These are phyloP conservation scores for Geotrichum reessii DNA, from an alignment of 1,139 yeast species.

Conservation along the genomic window DNA sequence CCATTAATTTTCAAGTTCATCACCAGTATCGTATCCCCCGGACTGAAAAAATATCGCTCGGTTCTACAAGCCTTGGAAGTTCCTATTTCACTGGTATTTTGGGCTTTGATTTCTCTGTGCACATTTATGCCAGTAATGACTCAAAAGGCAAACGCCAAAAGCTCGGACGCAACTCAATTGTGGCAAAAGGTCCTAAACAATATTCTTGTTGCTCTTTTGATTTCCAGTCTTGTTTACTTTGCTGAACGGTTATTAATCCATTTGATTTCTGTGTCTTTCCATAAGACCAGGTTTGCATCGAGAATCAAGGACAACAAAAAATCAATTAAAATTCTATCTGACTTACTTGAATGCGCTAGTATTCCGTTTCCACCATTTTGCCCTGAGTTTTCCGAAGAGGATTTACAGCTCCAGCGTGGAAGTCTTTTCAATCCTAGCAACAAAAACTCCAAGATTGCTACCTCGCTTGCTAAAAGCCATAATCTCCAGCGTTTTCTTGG, in stretches of 20 bases:
- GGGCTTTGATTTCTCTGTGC: slow-evolving; percentile 36
- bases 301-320: slow-evolving; percentile 39
- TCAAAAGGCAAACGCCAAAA: slow-evolving; percentile 27
- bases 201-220: slow-evolving; percentile 37
- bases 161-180: slow-evolving; percentile 24
- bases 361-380: slow-evolving; percentile 37
- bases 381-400: slow-evolving; percentile 39
- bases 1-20: slow-evolving; percentile 32
- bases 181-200: slow-evolving; percentile 39
- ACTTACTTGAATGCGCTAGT: slow-evolving; percentile 35
- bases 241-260: slow-evolving; percentile 39
- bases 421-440: slow-evolving; percentile 24
- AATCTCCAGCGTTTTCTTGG: slow-evolving; percentile 31
- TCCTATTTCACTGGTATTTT: slow-evolving; percentile 34
- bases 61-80: slow-evolving; percentile 37
- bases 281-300: slow-evolving; percentile 38
- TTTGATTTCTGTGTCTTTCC: slow-evolving; percentile 40
- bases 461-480: slow-evolving; percentile 22
- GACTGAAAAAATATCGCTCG: slow-evolving; percentile 34
- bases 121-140: slow-evolving; percentile 39
- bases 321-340: slow-evolving; percentile 32
- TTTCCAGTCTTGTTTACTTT: slow-evolving; percentile 36
- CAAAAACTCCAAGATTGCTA: slow-evolving; percentile 21
- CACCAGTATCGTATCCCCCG: slow-evolving; percentile 36
- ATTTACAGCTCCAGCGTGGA: slow-evolving; percentile 32